phyloP scores from a whole-genome alignment of 179 eudicot genomes.

The Amaranthus tricolor region DNA sequence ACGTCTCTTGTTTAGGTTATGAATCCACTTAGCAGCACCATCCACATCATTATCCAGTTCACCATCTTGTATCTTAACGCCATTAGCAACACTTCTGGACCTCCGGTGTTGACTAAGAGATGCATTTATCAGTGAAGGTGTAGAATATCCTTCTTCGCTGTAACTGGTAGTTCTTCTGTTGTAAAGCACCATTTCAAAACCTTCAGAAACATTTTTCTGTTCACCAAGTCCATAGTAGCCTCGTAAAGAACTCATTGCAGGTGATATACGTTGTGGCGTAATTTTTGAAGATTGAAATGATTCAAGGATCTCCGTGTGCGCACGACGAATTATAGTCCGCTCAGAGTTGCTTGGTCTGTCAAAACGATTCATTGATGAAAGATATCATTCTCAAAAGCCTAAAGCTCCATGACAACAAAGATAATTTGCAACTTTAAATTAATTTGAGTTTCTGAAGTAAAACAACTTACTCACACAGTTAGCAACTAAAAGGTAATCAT shows the following conservation, averaged over 20 bases:
- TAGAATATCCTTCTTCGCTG: slow-evolving; percentile 38
- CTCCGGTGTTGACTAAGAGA: slow-evolving; percentile 69
- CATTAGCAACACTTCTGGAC: slow-evolving; percentile 66
- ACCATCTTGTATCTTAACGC: slow-evolving; percentile 48
- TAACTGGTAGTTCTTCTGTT: slow-evolving; percentile 43
- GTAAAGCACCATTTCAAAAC: slow-evolving; percentile 77
- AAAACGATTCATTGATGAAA: slow-evolving; percentile 10
- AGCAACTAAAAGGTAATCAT: no score
- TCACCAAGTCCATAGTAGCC: slow-evolving; percentile 73
- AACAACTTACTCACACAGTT: neutral
- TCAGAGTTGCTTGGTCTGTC: slow-evolving; percentile 57
- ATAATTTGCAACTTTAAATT: neutral
- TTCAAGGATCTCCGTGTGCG: slow-evolving; percentile 63
- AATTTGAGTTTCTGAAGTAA: no score
- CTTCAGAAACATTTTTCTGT: slow-evolving; percentile 39
- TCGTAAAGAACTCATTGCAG: slow-evolving; percentile 76
- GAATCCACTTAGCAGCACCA: slow-evolving; percentile 47
- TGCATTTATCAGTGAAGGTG: slow-evolving; percentile 36
- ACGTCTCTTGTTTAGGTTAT: slow-evolving; percentile 50
- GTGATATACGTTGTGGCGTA: slow-evolving; percentile 58
- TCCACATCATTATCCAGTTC: slow-evolving; percentile 31
- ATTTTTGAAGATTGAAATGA: slow-evolving; percentile 60
- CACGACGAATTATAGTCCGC: slow-evolving; percentile 47
- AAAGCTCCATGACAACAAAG: neutral
- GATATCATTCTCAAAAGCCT: neutral